phyloP scores from a whole-genome alignment of 1,284 basidiomycete species.

The Cryptococcus maquisensis region DNA sequence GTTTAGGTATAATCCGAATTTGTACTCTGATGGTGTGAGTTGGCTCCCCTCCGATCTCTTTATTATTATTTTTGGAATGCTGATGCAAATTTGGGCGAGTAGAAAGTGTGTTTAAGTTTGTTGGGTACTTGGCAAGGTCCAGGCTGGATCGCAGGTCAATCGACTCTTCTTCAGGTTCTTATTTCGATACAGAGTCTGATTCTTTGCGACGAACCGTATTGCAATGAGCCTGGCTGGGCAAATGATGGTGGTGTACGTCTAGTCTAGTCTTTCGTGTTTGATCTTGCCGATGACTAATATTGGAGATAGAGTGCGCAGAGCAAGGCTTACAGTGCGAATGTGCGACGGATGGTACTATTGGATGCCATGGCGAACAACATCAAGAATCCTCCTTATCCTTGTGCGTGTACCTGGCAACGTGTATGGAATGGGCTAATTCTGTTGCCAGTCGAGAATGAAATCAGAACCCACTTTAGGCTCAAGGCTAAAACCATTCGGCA shows the following conservation, averaged over 20 bases:
- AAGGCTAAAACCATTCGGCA: conserved; percentile 65
- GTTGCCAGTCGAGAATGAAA: conserved; percentile 65
- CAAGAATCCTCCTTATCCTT: conserved; percentile 61
- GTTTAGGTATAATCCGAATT: conserved; percentile 84
- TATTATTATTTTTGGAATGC: not conserved
- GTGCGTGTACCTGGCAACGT: conserved; percentile 19
- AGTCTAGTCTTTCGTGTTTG: too few species aligned
- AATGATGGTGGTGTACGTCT: conserved; percentile 61
- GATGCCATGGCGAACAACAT: conserved; percentile 72
- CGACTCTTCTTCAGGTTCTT: conserved; percentile 70
- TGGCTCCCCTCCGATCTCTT: not conserved
- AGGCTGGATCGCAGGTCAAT: conserved; percentile 80
- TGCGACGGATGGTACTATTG: conserved; percentile 78
- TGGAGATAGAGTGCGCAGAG: conserved; percentile 54
- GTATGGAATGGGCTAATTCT: not conserved
- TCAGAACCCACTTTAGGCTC: conserved; percentile 82
- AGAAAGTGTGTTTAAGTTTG: conserved; percentile 82
- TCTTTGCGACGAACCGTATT: conserved; percentile 78
- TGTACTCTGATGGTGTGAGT: conserved; percentile 67
- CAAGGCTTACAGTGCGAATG: conserved; percentile 61
- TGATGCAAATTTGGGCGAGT: not conserved
- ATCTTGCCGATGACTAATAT: not conserved
- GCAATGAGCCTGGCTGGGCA: conserved; percentile 87
- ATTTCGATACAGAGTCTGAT: conserved; percentile 95
- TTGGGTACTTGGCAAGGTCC: conserved; percentile 88